Percentiles rank a stretch among this genome's conserved stretches.
phyloP scores from a whole-genome alignment of 208 protist genomes.

The Wallacemonas sp. region DNA sequence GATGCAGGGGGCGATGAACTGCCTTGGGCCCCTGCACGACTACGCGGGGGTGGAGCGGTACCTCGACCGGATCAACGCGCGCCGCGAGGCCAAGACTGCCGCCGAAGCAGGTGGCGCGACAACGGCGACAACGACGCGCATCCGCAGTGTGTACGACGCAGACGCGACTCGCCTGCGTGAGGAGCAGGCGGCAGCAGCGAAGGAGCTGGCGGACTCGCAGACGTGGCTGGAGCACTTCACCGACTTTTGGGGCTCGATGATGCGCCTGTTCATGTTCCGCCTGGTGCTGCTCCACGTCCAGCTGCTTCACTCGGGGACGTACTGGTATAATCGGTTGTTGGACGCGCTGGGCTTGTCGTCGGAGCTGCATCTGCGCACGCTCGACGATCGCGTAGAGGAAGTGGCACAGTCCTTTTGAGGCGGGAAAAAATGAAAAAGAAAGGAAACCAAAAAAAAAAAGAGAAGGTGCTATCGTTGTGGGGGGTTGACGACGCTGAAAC shows the following conservation, averaged over 20 bases:
- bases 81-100: conserved; percentile 16
- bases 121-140: neutral
- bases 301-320: conserved; percentile 34
- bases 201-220: conserved; percentile 32
- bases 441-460: conserved; percentile 5
- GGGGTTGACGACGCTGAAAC: too few relatives aligned
- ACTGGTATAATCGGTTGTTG: conserved; percentile 47
- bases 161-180: conserved; percentile 26
- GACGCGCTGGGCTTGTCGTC: conserved; percentile 17
- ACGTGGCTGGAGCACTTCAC: neutral
- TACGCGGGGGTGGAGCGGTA: conserved; percentile 60
- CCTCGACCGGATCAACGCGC: conserved; percentile 32
- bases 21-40: conserved; percentile 57
- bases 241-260: conserved; percentile 24
- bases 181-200: conserved; percentile 41
- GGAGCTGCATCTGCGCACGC: conserved; percentile 22
- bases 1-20: conserved; percentile 53
- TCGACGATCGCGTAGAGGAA: conserved; percentile 46
- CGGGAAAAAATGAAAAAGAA: neutral
- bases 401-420: conserved; percentile 3
- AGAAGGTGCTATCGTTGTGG: too few relatives aligned
- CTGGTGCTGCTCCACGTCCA: conserved; percentile 37
- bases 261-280: conserved; percentile 40
- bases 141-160: conserved; percentile 55
- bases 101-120: neutral